These are phyloP conservation scores for Schizosaccharomyces osmophilus DNA, from an alignment of 805 yeast genomes.

Conservation along the genomic window DNA sequence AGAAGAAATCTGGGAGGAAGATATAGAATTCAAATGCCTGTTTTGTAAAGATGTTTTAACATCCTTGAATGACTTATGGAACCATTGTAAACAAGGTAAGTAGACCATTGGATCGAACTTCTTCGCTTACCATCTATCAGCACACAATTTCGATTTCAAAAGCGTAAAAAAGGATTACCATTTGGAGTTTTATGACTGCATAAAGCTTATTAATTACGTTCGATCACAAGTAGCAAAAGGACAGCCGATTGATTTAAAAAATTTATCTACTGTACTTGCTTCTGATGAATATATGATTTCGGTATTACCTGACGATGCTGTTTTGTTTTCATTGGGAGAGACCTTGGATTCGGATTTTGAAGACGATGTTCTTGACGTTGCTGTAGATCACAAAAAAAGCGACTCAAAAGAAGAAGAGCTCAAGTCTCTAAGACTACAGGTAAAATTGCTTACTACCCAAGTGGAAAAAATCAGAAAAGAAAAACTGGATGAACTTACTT, in stretches of 20 bases:
- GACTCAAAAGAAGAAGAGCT: background rate
- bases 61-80: background rate
- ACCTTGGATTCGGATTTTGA: constrained; percentile 3
- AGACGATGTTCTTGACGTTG: background rate
- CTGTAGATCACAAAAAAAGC: constrained; percentile 6
- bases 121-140: background rate
- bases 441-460: constrained; percentile 4
- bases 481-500: background rate
- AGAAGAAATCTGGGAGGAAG: background rate
- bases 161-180: background rate
- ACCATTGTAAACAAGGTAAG: background rate
- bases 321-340: constrained; percentile 10
- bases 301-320: constrained; percentile 10
- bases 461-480: constrained; percentile 5
- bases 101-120: too few species aligned
- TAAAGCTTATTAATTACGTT: constrained; percentile 11
- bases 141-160: background rate
- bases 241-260: constrained; percentile 5
- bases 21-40: background rate
- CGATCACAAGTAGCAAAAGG: constrained; percentile 8
- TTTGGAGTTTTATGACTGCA: constrained; percentile 11
- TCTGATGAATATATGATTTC: constrained; percentile 10
- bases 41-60: background rate
- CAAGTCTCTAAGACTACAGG: background rate
- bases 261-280: constrained; percentile 5